These are phyloP conservation scores for Phialophora expanda DNA, from an alignment of 2,329 filamentous ascomycete species.

Conservation along the genomic window DNA sequence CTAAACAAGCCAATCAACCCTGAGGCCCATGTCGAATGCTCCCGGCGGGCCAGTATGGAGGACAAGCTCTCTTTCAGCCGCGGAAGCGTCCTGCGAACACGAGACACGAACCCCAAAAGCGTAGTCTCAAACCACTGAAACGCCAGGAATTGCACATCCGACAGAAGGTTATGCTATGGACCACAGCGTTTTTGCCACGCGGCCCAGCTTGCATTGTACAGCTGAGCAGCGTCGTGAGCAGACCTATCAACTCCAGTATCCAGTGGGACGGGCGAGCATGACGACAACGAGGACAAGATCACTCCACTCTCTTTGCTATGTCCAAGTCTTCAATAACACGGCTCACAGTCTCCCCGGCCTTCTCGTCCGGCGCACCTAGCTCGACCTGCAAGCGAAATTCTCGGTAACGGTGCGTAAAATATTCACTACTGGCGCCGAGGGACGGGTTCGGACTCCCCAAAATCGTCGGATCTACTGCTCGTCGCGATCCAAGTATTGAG, in stretches of 20 bases:
- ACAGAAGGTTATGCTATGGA: slow-evolving; percentile 1
- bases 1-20: slow-evolving; percentile 21
- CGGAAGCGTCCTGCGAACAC: slow-evolving; percentile 18
- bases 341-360: neutral
- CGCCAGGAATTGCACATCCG: slow-evolving; percentile 20
- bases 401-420: neutral
- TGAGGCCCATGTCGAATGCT: slow-evolving; percentile 2
- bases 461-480: neutral
- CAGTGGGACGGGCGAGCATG: neutral
- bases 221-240: slow-evolving; percentile 1
- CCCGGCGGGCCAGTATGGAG: neutral
- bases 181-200: slow-evolving; percentile 19
- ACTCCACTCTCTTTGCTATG: neutral
- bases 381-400: neutral
- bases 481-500: slow-evolving; percentile 5
- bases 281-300: slow-evolving; percentile 6
- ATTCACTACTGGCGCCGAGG: neutral
- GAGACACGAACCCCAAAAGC: neutral
- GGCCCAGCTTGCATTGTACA: slow-evolving; percentile 21
- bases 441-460: neutral
- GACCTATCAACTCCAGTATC: neutral
- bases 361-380: neutral
- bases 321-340: neutral
- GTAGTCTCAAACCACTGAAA: slow-evolving; percentile 10
- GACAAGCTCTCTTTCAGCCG: slow-evolving; percentile 24